Conservation (phyloP, 192 early-diverging fungal genomes). For the Spizellomyces punctatus region DNA sequence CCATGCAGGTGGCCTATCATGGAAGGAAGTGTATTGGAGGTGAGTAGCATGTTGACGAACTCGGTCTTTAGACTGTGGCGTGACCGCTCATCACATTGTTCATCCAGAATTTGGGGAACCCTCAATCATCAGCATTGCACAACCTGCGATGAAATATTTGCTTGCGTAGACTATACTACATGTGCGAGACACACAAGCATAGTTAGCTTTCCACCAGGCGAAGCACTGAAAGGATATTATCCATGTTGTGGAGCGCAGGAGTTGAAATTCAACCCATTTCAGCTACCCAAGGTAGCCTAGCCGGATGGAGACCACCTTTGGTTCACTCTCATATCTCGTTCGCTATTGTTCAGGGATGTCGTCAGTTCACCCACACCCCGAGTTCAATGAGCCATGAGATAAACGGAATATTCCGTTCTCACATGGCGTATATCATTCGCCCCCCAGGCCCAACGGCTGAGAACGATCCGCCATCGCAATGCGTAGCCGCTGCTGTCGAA, state of each 20-base stretch:
- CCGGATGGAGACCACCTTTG: background rate
- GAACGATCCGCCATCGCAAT: background rate
- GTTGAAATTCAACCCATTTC: slow-evolving; percentile 37
- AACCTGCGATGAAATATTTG: slow-evolving; percentile 27
- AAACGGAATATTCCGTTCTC: slow-evolving; percentile 7
- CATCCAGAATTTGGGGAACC: slow-evolving; percentile 40
- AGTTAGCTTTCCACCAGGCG: slow-evolving; percentile 19
- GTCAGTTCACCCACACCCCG: slow-evolving; percentile 16
- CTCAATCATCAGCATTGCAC: slow-evolving; percentile 35
- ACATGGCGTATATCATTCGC: slow-evolving; percentile 9
- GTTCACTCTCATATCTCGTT: background rate
- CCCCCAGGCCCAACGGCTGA: background rate
- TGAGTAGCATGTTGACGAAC: slow-evolving; percentile 1
- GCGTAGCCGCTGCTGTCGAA: too few species aligned
- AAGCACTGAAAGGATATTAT: slow-evolving; percentile 19
- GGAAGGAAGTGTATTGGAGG: slow-evolving; percentile 49
- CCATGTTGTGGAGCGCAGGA: slow-evolving; percentile 36
- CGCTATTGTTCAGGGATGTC: slow-evolving; percentile 5
- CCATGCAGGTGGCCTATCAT: slow-evolving; percentile 12
- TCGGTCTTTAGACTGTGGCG: background rate
- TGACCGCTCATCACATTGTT: background rate
- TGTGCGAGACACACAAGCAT: slow-evolving; percentile 28
- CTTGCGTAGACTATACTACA: slow-evolving; percentile 22
- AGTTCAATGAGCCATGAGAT: background rate
- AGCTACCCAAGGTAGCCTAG: slow-evolving; percentile 18